Evolutionary conservation across 140 eudicot genomes (phyloP).

Genomic region (Senecio squalidus): DNA sequence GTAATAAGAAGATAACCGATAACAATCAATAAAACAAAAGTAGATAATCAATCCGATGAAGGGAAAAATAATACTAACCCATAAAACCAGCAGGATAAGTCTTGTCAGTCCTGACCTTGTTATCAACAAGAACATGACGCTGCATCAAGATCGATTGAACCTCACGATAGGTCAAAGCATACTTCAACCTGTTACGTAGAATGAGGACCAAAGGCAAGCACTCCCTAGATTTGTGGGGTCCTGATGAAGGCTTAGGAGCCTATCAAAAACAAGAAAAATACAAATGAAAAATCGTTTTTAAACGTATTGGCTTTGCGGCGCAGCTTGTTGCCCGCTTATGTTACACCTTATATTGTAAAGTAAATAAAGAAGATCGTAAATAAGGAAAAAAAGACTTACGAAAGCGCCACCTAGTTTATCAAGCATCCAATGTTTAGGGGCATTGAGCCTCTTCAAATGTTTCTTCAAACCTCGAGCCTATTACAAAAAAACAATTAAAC

Average conservation of each 20-base stretch:
- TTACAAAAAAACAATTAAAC: too few species aligned
- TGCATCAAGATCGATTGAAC: slow-evolving; percentile 56
- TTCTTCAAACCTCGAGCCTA: slow-evolving; percentile 23
- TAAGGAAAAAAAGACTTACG: not conserved
- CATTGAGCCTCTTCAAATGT: slow-evolving; percentile 20
- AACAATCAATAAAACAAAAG: not conserved
- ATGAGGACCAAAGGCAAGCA: slow-evolving; percentile 38
- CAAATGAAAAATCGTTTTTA: not conserved
- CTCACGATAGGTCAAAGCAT: slow-evolving; percentile 57
- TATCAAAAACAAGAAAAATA: not conserved
- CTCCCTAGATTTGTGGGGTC: slow-evolving; percentile 17
- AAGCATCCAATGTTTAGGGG: slow-evolving; percentile 21
- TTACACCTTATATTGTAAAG: not conserved
- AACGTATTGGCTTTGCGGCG: too few species aligned
- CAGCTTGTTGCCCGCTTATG: too few species aligned
- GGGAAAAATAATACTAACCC: slow-evolving; percentile 30
- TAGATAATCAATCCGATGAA: not conserved
- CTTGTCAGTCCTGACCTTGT: slow-evolving; percentile 57
- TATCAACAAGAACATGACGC: slow-evolving; percentile 56
- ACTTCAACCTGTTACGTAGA: slow-evolving; percentile 49
- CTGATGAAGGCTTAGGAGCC: slow-evolving; percentile 22
- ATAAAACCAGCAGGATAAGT: slow-evolving; percentile 62
- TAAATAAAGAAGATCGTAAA: not conserved
- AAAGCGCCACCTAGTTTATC: slow-evolving; percentile 9
- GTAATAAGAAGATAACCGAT: not conserved